phyloP scores from a whole-genome alignment of 352 stramenopile genomes.

The Thraustochytrium sp. region DNA sequence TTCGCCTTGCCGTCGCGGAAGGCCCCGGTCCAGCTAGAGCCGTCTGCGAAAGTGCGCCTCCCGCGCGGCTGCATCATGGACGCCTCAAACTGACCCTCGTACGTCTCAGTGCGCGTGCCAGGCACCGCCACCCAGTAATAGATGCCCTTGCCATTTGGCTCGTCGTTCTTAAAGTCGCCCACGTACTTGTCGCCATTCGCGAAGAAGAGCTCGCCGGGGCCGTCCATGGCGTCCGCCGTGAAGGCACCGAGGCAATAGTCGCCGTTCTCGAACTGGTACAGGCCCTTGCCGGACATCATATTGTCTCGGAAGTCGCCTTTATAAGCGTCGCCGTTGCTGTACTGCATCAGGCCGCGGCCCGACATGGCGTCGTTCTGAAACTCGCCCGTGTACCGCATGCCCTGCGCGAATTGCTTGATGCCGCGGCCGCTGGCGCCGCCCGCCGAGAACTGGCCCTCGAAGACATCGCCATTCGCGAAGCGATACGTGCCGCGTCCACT shows the following conservation, averaged over 20 bases:
- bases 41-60: constrained; percentile 3
- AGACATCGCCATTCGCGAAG: constrained; percentile 30
- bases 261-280: constrained; percentile 37
- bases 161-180: constrained; percentile 21
- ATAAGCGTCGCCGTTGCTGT: constrained; percentile 7
- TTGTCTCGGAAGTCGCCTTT: constrained; percentile 13
- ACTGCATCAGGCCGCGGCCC: constrained; percentile 12
- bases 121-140: not conserved
- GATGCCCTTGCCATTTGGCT: not conserved
- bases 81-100: constrained; percentile 33
- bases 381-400: constrained; percentile 40
- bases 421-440: not conserved
- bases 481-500: not conserved
- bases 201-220: not conserved
- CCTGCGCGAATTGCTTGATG: constrained; percentile 15
- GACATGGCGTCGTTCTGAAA: not conserved
- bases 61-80: not conserved
- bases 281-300: constrained; percentile 8
- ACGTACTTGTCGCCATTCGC: constrained; percentile 20
- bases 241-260: constrained; percentile 30
- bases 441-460: not conserved
- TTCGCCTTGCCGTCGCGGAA: constrained; percentile 10
- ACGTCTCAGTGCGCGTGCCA: not conserved
- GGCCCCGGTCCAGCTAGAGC: not conserved
- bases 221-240: not conserved